Evolutionary conservation across 495 filamentous ascomycete species (phyloP).

Genomic region (Usnea hakonensis): DNA sequence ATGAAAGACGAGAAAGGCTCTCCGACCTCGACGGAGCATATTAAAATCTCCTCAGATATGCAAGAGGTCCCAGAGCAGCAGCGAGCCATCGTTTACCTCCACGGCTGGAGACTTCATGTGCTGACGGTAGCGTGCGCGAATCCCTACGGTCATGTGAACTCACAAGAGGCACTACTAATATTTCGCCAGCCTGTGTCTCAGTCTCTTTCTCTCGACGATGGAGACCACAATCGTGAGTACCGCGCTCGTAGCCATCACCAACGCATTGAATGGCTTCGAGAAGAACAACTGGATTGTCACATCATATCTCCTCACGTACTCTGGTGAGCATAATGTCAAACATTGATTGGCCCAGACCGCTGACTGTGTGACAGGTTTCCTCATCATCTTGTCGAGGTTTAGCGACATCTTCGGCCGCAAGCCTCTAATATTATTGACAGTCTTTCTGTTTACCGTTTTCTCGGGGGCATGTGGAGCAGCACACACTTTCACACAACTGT

Average conservation of each 20-base stretch:
- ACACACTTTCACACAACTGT: constrained; percentile 46
- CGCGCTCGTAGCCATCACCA: constrained; percentile 51
- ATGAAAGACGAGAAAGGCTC: background rate
- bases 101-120: constrained; percentile 10
- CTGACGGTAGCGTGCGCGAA: constrained; percentile 4
- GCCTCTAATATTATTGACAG: constrained; percentile 38
- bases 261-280: constrained; percentile 44
- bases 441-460: constrained; percentile 47
- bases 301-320: constrained; percentile 51
- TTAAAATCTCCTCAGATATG: background rate
- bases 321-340: constrained; percentile 32
- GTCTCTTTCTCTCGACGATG: constrained; percentile 52
- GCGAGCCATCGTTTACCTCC: background rate
- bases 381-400: constrained; percentile 50
- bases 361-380: constrained; percentile 36
- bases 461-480: constrained; percentile 51
- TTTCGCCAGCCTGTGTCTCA: constrained; percentile 40
- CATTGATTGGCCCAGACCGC: background rate
- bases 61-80: background rate
- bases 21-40: background rate
- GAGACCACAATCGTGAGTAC: constrained; percentile 59
- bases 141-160: background rate
- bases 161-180: background rate
- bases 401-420: constrained; percentile 55
- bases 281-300: constrained; percentile 52